Conservation (phyloP, 2,329 filamentous ascomycete genomes). For the Waltergamsia citrina region DNA sequence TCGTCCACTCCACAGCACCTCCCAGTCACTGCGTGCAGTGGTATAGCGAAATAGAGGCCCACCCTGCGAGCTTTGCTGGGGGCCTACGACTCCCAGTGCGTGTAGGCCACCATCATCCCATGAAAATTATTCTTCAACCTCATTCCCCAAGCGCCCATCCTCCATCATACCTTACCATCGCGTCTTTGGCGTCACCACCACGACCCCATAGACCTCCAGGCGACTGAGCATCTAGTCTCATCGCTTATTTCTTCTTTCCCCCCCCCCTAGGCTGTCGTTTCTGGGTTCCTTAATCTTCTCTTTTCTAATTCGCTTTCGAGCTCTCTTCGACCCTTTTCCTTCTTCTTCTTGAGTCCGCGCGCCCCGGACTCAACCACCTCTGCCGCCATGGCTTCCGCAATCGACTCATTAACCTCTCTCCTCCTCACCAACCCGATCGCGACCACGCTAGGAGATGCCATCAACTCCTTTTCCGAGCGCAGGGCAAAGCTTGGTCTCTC, state of each 20-base stretch:
- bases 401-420: slow-evolving; percentile 49
- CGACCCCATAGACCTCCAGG: background rate
- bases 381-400: slow-evolving; percentile 39
- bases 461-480: slow-evolving; percentile 73
- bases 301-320: too few relatives aligned
- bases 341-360: background rate
- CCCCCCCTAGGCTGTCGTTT: too few relatives aligned
- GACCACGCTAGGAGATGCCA: slow-evolving; percentile 62
- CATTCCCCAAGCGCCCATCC: background rate
- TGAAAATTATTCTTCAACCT: slow-evolving; percentile 26
- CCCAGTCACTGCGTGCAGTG: too few relatives aligned
- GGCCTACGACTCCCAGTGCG: slow-evolving; percentile 4
- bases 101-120: slow-evolving; percentile 8
- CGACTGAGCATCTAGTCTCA: background rate
- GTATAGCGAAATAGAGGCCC: too few relatives aligned
- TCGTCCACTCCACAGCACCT: too few relatives aligned
- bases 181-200: slow-evolving; percentile 15
- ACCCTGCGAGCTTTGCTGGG: background rate
- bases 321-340: background rate
- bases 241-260: background rate
- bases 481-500: slow-evolving; percentile 79
- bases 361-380: slow-evolving; percentile 4
- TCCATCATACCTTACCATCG: slow-evolving; percentile 12
- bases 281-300: background rate
- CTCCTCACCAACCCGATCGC: slow-evolving; percentile 67